Evolutionary conservation across 1,284 basidiomycete genomes (phyloP).

Genomic region (Ceratobasidium sp.): DNA sequence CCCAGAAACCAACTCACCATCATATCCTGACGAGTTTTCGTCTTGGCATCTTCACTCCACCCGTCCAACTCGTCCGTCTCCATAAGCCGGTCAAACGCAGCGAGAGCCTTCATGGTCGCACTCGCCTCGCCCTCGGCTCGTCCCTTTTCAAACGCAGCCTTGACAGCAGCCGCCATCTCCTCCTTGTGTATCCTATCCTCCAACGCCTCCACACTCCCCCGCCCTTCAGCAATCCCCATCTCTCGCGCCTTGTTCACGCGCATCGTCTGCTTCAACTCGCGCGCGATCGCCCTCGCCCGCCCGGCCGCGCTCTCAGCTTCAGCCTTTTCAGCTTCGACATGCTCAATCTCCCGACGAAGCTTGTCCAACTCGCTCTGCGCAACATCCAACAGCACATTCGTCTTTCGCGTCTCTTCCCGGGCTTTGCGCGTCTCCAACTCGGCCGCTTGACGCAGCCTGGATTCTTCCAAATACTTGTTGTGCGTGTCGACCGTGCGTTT

Average conservation of each 20-base stretch:
- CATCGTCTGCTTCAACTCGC: conserved; percentile 28
- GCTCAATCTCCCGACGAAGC: conserved; percentile 51
- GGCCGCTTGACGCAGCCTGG: conserved; percentile 58
- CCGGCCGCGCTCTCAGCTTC: conserved; percentile 48
- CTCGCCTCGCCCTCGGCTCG: conserved; percentile 52
- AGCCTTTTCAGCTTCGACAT: conserved; percentile 52
- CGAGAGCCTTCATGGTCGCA: conserved; percentile 10
- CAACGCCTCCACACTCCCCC: not conserved
- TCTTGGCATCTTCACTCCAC: conserved; percentile 18
- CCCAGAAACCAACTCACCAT: not conserved
- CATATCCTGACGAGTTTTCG: conserved; percentile 17
- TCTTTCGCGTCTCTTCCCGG: conserved; percentile 52
- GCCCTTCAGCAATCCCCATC: conserved; percentile 33
- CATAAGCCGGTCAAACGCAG: conserved; percentile 20
- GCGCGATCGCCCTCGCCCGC: conserved; percentile 6
- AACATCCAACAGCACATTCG: not conserved
- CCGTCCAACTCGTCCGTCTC: conserved; percentile 7
- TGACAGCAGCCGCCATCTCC: conserved; percentile 15
- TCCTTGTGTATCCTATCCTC: conserved; percentile 10
- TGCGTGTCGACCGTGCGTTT: conserved; percentile 19
- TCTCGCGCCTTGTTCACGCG: conserved; percentile 57
- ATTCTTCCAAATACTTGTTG: conserved; percentile 1
- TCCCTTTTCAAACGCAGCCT: conserved; percentile 57
- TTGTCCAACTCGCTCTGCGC: conserved; percentile 59
- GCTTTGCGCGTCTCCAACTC: conserved; percentile 58